phyloP scores from a whole-genome alignment of 371 early-diverging fungal genomes.

The Rhizopus arrhizus region DNA sequence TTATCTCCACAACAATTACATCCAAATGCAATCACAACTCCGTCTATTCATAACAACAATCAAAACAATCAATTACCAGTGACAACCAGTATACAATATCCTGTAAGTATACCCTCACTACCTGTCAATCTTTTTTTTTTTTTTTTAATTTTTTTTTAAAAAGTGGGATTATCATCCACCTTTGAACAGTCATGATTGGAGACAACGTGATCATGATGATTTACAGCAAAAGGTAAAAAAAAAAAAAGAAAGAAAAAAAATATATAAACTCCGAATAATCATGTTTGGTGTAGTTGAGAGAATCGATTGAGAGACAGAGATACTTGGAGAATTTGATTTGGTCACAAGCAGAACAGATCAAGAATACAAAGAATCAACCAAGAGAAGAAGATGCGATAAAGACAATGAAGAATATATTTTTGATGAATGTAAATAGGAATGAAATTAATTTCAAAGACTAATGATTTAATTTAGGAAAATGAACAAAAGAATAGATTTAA shows the following conservation, averaged over 20 bases:
- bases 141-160: neutral
- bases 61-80: conserved; percentile 17
- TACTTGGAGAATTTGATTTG: conserved; percentile 32
- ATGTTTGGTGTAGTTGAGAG: conserved; percentile 23
- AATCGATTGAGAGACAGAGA: conserved; percentile 32
- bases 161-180: conserved; percentile 33
- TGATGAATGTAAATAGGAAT: conserved; percentile 29
- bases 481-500: conserved; percentile 29
- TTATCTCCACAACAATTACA: conserved; percentile 31
- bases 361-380: conserved; percentile 9
- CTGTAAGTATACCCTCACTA: conserved; percentile 17
- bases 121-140: neutral
- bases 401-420: conserved; percentile 37
- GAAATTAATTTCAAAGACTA: neutral
- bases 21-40: conserved; percentile 27
- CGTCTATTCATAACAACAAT: conserved; percentile 1
- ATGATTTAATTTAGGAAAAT: conserved; percentile 25
- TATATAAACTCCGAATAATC: neutral
- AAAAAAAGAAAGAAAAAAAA: neutral
- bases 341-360: conserved; percentile 38
- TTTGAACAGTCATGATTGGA: conserved; percentile 11
- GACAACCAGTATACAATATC: conserved; percentile 27
- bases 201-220: conserved; percentile 23
- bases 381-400: conserved; percentile 24
- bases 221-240: conserved; percentile 33